Evolutionary conservation across 306 rosid genomes (phyloP).

Genomic region (Acacia crassicarpa): DNA sequence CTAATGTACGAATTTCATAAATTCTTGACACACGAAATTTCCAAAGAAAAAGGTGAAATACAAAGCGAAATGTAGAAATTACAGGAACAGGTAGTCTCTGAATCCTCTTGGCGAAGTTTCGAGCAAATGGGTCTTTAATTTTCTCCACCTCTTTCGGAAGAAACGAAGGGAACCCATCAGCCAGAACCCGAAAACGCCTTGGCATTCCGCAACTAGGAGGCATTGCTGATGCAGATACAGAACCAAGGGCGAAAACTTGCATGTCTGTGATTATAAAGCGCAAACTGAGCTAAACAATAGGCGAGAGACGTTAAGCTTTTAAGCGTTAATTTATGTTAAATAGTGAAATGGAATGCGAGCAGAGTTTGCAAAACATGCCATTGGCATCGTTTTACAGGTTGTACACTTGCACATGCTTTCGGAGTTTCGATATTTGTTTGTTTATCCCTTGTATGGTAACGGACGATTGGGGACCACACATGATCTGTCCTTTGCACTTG

Average conservation of each 20-base stretch:
- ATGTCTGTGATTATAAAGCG: conserved; percentile 26
- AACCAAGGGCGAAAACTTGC: conserved; percentile 32
- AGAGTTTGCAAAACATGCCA: no score
- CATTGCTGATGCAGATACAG: conserved; percentile 8
- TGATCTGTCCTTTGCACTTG: no score
- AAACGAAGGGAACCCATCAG: conserved; percentile 65
- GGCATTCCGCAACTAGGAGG: conserved; percentile 14
- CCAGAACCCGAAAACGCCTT: conserved; percentile 26
- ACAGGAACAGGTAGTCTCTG: conserved; percentile 64
- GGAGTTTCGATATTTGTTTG: no score
- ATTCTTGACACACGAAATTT: neutral
- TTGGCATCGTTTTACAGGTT: no score
- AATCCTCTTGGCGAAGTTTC: conserved; percentile 60
- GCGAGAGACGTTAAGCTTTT: neutral
- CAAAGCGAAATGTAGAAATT: neutral
- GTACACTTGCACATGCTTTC: no score
- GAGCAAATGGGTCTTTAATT: conserved; percentile 60
- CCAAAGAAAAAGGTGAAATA: neutral
- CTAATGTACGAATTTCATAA: neutral
- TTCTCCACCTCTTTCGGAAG: conserved; percentile 58
- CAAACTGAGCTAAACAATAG: neutral
- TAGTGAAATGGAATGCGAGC: neutral
- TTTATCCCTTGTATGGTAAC: no score
- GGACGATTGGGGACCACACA: no score
- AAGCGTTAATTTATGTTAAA: neutral